Evolutionary conservation across 805 yeast genomes (phyloP).

Genomic region (Kodamaea kakaduensis): DNA sequence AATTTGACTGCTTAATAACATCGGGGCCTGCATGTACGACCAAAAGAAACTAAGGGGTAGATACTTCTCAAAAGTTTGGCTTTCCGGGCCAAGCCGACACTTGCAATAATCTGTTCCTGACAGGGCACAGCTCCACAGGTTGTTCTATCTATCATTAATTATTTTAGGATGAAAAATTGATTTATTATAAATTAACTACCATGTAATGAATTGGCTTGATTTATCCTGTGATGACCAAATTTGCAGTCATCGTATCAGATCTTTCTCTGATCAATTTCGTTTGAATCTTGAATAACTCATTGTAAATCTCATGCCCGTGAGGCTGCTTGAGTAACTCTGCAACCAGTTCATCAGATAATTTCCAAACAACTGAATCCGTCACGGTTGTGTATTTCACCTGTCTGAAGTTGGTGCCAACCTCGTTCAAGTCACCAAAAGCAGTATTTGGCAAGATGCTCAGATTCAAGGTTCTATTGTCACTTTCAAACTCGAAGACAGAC

Average conservation of each 20-base stretch:
- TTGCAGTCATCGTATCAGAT: constrained; percentile 71
- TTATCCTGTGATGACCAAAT: constrained; percentile 60
- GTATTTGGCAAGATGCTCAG: constrained; percentile 64
- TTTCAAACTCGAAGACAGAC: constrained; percentile 36
- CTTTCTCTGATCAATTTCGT: constrained; percentile 64
- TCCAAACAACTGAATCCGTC: constrained; percentile 66
- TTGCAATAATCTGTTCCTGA: too few relatives aligned
- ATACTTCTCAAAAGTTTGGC: too few relatives aligned
- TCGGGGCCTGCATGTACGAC: too few relatives aligned
- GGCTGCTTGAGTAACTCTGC: constrained; percentile 41
- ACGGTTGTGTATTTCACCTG: constrained; percentile 52
- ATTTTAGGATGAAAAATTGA: too few relatives aligned
- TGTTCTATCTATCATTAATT: too few relatives aligned
- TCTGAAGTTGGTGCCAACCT: constrained; percentile 33
- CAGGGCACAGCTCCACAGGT: too few relatives aligned
- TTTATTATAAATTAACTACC: too few relatives aligned
- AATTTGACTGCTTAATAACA: too few relatives aligned
- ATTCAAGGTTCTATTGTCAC: constrained; percentile 32
- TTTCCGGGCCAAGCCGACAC: too few relatives aligned
- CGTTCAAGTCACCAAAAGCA: constrained; percentile 60
- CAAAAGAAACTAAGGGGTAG: too few relatives aligned
- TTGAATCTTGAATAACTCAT: constrained; percentile 61
- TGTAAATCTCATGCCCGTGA: constrained; percentile 49
- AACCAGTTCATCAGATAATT: constrained; percentile 47
- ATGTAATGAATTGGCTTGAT: neutral